These are phyloP conservation scores for Blastocystis hominis DNA, from an alignment of 352 stramenopile species.

Conservation along the genomic window DNA sequence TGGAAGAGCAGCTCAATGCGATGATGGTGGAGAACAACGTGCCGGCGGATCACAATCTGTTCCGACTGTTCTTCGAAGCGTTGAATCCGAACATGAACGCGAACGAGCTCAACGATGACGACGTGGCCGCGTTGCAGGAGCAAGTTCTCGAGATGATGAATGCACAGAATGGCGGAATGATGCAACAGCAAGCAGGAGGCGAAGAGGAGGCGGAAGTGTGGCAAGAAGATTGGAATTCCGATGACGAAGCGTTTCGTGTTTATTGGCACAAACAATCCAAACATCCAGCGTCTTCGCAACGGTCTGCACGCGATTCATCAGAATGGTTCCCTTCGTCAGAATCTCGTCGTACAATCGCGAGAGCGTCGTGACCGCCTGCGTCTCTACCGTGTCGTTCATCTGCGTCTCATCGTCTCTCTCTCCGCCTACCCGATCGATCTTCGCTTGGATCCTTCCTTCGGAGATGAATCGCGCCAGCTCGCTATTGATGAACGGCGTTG, in stretches of 20 bases:
- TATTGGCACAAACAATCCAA: constrained; percentile 1
- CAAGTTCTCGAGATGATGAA: constrained; percentile 31
- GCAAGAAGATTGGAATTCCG: constrained; percentile 41
- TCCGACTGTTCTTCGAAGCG: constrained; percentile 27
- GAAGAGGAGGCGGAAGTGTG: not conserved
- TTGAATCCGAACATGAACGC: constrained; percentile 39
- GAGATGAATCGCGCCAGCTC: constrained; percentile 47
- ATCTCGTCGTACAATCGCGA: constrained; percentile 29
- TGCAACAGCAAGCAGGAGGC: not conserved
- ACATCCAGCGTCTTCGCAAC: constrained; percentile 27
- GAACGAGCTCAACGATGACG: constrained; percentile 25
- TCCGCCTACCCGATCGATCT: constrained; percentile 29
- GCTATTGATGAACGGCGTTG: constrained; percentile 44
- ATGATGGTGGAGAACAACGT: constrained; percentile 22
- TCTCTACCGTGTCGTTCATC: constrained; percentile 44
- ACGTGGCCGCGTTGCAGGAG: constrained; percentile 32
- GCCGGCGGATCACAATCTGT: constrained; percentile 19
- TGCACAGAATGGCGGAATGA: not conserved
- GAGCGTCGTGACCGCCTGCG: not conserved
- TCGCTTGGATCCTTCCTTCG: constrained; percentile 51
- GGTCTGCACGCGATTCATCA: constrained; percentile 31
- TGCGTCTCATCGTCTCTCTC: not conserved
- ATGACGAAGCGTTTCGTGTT: not conserved
- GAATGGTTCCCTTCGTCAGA: constrained; percentile 12
- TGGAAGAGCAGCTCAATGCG: constrained; percentile 4